Evolutionary conservation across 257 asterid genomes (phyloP).

Genomic region (Przewalskia tangutica): DNA sequence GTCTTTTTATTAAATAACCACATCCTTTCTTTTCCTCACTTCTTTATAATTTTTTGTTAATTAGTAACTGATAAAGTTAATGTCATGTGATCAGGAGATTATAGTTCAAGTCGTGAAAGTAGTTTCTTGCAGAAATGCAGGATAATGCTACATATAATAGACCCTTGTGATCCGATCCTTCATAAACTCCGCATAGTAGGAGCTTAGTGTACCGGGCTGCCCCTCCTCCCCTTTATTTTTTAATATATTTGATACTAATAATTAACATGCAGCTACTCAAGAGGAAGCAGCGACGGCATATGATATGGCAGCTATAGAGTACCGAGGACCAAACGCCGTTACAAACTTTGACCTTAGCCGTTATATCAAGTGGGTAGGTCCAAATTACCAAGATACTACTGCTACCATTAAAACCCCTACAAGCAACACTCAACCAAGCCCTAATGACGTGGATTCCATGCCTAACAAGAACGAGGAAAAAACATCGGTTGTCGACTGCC

Average conservation of each 20-base stretch:
- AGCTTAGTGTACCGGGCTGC: no score
- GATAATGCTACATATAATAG: no score
- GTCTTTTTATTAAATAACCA: neutral
- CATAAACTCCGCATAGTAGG: no score
- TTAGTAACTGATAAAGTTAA: no score
- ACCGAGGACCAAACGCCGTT: conserved; percentile 49
- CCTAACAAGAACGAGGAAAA: conserved; percentile 16
- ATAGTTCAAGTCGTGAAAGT: no score
- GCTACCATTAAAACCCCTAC: neutral
- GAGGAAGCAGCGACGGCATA: conserved; percentile 70
- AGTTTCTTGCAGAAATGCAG: no score
- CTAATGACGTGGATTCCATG: conserved; percentile 3
- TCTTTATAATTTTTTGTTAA: neutral
- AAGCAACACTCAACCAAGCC: neutral
- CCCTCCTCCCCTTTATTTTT: no score
- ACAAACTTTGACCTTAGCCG: conserved; percentile 54
- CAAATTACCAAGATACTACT: neutral
- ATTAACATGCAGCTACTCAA: conserved; percentile 33
- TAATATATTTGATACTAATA: neutral
- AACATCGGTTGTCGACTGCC: conserved; percentile 10
- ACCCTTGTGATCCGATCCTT: no score
- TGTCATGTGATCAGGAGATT: no score
- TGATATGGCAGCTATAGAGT: conserved; percentile 55
- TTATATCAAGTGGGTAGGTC: conserved; percentile 44
- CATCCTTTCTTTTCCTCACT: neutral